Conservation (phyloP, 331 rosid species). For the Pyrus hybrid region DNA sequence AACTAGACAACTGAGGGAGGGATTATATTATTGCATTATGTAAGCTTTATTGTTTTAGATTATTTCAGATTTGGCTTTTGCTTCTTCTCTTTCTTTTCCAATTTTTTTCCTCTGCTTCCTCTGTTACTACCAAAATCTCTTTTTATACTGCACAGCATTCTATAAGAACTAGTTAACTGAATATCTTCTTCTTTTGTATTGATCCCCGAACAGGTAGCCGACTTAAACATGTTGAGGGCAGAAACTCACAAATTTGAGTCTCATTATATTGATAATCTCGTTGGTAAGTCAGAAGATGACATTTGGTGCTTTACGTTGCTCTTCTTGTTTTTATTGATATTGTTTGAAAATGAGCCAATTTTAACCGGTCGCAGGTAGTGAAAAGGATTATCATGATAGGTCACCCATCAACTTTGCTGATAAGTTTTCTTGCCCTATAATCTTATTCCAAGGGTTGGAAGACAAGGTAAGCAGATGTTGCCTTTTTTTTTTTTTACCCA, state of each 20-base stretch:
- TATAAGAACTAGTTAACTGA: background rate
- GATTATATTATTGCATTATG: background rate
- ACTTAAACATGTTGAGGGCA: conserved; percentile 62
- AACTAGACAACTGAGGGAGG: background rate
- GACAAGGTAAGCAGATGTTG: conserved; percentile 56
- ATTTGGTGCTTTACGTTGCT: background rate
- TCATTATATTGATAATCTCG: conserved; percentile 59
- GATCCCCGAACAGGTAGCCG: conserved; percentile 54
- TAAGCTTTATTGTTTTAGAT: background rate
- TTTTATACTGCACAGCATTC: background rate
- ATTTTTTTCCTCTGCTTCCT: background rate
- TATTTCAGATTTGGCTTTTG: background rate
- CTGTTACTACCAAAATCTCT: background rate
- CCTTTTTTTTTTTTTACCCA: background rate
- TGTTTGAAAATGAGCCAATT: conserved; percentile 3
- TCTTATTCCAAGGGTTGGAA: conserved; percentile 86
- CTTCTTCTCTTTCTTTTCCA: background rate
- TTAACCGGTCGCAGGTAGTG: conserved; percentile 51
- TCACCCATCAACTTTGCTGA: conserved; percentile 77
- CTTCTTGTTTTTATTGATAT: background rate
- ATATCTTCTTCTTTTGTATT: background rate
- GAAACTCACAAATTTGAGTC: conserved; percentile 92
- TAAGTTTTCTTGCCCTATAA: conserved; percentile 79
- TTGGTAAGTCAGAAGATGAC: conserved; percentile 44
- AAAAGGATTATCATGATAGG: conserved; percentile 51